A percentile compares a stretch with the other conserved stretches of the same genome.
Evolutionary conservation across 2,329 filamentous ascomycete species (phyloP).

Genomic region (Scedosporium apiospermum): DNA sequence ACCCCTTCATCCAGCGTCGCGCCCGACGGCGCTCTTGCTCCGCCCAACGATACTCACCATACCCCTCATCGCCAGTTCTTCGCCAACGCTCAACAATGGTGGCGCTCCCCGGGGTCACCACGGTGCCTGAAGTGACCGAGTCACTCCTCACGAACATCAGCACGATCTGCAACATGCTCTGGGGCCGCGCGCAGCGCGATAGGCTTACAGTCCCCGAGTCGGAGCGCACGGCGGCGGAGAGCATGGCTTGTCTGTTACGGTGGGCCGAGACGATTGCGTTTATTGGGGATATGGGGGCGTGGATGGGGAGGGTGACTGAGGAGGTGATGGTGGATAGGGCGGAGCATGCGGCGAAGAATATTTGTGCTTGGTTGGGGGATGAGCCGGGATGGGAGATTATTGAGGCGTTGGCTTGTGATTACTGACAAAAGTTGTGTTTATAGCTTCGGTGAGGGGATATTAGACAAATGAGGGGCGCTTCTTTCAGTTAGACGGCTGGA

Average conservation of each 20-base stretch:
- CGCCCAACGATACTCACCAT: neutral
- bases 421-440: neutral
- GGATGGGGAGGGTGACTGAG: conserved; percentile 10
- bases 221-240: conserved; percentile 18
- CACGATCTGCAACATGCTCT: conserved; percentile 20
- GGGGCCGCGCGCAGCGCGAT: conserved; percentile 19
- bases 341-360: conserved; percentile 14
- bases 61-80: neutral
- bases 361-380: conserved; percentile 17
- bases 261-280: conserved; percentile 19
- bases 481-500: neutral
- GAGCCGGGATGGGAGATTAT: neutral
- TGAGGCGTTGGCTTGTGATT: neutral
- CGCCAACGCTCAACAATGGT: neutral
- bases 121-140: neutral
- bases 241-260: conserved; percentile 18
- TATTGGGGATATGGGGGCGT: neutral
- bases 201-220: conserved; percentile 18
- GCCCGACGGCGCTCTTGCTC: neutral
- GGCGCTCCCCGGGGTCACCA: neutral
- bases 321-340: conserved; percentile 5
- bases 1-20: neutral
- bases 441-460: neutral
- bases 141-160: conserved; percentile 19
- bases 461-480: neutral